Percentiles rank a stretch among this genome's conserved stretches.
These are phyloP conservation scores for Penicillium sp. DNA, from an alignment of 2,329 filamentous ascomycete genomes.

Conservation along the genomic window DNA sequence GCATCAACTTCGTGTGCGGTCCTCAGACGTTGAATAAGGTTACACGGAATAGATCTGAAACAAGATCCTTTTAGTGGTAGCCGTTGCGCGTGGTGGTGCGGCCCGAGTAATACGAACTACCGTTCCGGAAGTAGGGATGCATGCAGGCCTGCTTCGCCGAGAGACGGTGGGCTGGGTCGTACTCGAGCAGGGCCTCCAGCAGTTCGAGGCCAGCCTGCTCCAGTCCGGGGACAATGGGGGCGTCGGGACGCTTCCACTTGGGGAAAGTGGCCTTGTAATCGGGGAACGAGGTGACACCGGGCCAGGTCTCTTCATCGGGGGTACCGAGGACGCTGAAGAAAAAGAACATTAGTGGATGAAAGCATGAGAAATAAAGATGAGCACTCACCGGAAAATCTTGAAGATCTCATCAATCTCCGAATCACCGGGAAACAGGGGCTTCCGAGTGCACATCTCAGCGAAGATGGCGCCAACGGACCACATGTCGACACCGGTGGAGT, in stretches of 20 bases:
- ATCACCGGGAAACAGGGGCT: constrained; percentile 88
- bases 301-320: constrained; percentile 78
- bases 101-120: constrained; percentile 49
- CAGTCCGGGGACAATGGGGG: constrained; percentile 67
- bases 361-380: neutral
- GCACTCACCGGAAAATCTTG: constrained; percentile 79
- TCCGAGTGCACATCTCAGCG: constrained; percentile 92
- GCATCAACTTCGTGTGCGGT: constrained; percentile 2
- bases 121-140: constrained; percentile 74
- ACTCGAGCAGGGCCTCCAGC: constrained; percentile 71
- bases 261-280: constrained; percentile 92
- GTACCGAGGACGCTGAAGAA: constrained; percentile 70
- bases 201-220: constrained; percentile 58
- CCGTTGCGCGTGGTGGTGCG: constrained; percentile 37
- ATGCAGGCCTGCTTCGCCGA: constrained; percentile 84
- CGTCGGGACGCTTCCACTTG: constrained; percentile 76
- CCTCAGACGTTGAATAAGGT: constrained; percentile 16
- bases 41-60: constrained; percentile 12
- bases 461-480: constrained; percentile 95
- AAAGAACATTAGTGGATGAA: neutral
- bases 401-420: constrained; percentile 94
- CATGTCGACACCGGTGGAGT: constrained; percentile 93
- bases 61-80: constrained; percentile 34
- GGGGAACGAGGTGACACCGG: constrained; percentile 88
- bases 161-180: constrained; percentile 81